These are phyloP conservation scores for Rhynchosporium graminicola DNA, from an alignment of 2,329 filamentous ascomycete genomes.

Conservation along the genomic window DNA sequence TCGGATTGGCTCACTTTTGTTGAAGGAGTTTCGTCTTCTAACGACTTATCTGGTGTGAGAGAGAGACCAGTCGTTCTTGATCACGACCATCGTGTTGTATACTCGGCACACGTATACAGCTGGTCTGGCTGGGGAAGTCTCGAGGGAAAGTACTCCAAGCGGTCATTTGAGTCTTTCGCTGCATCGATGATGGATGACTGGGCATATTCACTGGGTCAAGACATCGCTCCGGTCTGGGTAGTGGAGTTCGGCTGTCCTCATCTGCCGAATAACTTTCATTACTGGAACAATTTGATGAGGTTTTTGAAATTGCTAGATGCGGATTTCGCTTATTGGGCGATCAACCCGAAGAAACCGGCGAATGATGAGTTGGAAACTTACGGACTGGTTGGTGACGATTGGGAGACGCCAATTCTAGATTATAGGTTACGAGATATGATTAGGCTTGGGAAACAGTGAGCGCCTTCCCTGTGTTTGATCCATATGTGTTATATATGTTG, in stretches of 20 bases:
- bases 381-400: slow-evolving; percentile 62
- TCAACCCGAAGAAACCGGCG: slow-evolving; percentile 66
- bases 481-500: neutral
- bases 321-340: slow-evolving; percentile 70
- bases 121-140: slow-evolving; percentile 70
- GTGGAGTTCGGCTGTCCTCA: slow-evolving; percentile 65
- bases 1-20: slow-evolving; percentile 67
- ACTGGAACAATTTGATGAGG: slow-evolving; percentile 64
- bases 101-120: slow-evolving; percentile 67
- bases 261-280: slow-evolving; percentile 56
- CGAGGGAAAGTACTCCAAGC: slow-evolving; percentile 60
- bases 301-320: slow-evolving; percentile 60
- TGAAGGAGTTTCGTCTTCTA: slow-evolving; percentile 67
- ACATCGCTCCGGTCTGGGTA: slow-evolving; percentile 65
- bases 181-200: slow-evolving; percentile 64
- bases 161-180: slow-evolving; percentile 63
- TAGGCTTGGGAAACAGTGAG: slow-evolving; percentile 43
- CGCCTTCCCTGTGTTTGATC: neutral
- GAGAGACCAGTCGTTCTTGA: slow-evolving; percentile 59
- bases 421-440: slow-evolving; percentile 64
- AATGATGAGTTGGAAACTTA: slow-evolving; percentile 60
- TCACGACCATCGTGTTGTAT: slow-evolving; percentile 58
- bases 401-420: slow-evolving; percentile 62
- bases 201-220: slow-evolving; percentile 60
- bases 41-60: slow-evolving; percentile 60